Evolutionary conservation across 495 filamentous ascomycete species (phyloP).

Genomic region (Podospora australis): DNA sequence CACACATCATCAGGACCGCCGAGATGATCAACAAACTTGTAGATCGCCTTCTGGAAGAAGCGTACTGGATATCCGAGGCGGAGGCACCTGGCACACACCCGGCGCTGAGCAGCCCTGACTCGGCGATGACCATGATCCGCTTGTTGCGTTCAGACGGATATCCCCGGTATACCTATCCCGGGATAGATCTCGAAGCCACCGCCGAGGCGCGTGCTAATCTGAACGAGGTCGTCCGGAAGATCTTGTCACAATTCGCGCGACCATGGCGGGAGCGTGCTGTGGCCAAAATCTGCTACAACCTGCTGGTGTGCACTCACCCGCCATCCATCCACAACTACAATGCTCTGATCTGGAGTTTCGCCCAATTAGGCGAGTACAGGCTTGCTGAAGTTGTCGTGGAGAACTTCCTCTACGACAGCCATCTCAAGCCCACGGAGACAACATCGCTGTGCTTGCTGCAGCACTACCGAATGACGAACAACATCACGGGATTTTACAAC

Average conservation of each 20-base stretch:
- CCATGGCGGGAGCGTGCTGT: constrained; percentile 25
- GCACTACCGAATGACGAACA: constrained; percentile 42
- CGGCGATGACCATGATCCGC: constrained; percentile 21
- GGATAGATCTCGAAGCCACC: constrained; percentile 8
- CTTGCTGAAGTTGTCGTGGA: constrained; percentile 50
- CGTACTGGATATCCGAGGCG: constrained; percentile 11
- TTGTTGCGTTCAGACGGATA: constrained; percentile 28
- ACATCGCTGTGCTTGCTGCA: constrained; percentile 49
- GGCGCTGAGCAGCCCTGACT: constrained; percentile 20
- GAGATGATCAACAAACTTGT: constrained; percentile 19
- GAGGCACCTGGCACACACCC: constrained; percentile 6
- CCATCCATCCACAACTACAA: constrained; percentile 63
- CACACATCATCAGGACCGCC: constrained; percentile 8
- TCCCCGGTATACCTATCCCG: constrained; percentile 28
- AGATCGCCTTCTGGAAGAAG: constrained; percentile 19
- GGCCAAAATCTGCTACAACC: constrained; percentile 60
- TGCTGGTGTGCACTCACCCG: constrained; percentile 50
- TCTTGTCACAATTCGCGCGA: constrained; percentile 25
- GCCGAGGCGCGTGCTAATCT: constrained; percentile 18
- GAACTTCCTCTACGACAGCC: constrained; percentile 41
- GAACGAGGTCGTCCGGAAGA: constrained; percentile 28
- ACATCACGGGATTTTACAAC: constrained; percentile 33
- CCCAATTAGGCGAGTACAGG: constrained; percentile 39
- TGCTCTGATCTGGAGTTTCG: constrained; percentile 53
- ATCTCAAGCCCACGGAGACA: constrained; percentile 46